Evolutionary conservation across 805 yeast species (phyloP).

Genomic region (Schizosaccharomyces japonicus): DNA sequence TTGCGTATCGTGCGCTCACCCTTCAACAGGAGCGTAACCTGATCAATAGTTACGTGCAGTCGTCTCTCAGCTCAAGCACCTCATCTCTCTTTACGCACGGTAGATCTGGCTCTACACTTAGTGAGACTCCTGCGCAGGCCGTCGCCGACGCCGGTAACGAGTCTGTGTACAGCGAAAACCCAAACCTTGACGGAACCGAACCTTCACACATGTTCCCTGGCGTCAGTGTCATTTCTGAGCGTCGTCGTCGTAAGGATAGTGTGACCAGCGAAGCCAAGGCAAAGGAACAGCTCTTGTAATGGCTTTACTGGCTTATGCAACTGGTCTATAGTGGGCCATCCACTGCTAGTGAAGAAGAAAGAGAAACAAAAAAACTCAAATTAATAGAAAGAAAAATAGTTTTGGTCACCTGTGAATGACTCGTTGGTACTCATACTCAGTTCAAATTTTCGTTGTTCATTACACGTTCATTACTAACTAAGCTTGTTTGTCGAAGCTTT

Average conservation of each 20-base stretch:
- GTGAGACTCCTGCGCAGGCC: not conserved
- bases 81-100: not conserved
- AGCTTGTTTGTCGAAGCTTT: no score
- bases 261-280: not conserved
- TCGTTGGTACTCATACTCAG: no score
- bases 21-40: constrained; percentile 38
- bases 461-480: no score
- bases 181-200: not conserved
- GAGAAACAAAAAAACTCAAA: no score
- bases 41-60: not conserved
- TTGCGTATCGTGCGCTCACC: constrained; percentile 65
- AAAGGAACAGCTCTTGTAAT: no score
- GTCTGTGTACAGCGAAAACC: not conserved
- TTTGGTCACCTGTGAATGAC: no score
- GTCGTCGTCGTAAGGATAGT: constrained; percentile 3
- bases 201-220: constrained; percentile 2
- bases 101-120: not conserved
- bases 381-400: no score
- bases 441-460: no score
- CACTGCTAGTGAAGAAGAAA: no score
- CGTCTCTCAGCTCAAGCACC: not conserved
- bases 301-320: no score
- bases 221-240: constrained; percentile 3
- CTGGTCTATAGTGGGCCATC: no score
- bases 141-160: not conserved